Conservation (phyloP, 2,329 filamentous ascomycete species). For the Epichloe hybrida region DNA sequence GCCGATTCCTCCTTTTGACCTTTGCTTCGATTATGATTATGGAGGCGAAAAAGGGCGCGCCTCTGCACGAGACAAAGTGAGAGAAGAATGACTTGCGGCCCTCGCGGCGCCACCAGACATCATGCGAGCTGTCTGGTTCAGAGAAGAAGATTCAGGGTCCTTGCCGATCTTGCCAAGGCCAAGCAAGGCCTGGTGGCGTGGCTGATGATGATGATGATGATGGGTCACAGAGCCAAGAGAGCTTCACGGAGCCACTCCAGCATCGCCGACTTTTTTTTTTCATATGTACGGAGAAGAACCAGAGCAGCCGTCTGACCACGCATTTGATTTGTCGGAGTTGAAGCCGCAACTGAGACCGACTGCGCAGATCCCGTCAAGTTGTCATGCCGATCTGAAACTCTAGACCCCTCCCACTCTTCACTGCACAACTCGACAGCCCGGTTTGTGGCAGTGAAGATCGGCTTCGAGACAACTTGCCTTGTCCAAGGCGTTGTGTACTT, state of each 20-base stretch:
- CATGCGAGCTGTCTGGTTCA: neutral
- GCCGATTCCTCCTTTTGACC: too few species aligned
- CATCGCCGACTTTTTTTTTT: neutral
- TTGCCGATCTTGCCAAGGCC: neutral
- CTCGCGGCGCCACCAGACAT: too few species aligned
- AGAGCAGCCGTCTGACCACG: neutral
- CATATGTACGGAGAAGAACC: neutral
- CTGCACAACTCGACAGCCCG: neutral
- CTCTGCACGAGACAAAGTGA: too few species aligned
- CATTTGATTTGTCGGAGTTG: neutral
- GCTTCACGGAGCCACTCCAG: neutral
- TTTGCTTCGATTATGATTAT: too few species aligned
- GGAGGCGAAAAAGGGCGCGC: too few species aligned
- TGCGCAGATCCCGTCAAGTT: neutral
- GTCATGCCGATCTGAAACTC: constrained; percentile 1
- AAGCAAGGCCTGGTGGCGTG: neutral
- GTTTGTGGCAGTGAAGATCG: neutral
- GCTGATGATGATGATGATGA: neutral
- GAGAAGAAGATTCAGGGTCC: neutral
- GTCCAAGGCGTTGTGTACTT: too few species aligned
- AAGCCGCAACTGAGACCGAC: neutral
- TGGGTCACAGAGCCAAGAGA: neutral
- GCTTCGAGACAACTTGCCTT: too few species aligned
- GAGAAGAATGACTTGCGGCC: too few species aligned
- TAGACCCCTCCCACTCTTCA: neutral